Base-by-base conservation (phyloP, 2,329 filamentous ascomycete species). In the Trematosphaeria pertusa region DNA sequence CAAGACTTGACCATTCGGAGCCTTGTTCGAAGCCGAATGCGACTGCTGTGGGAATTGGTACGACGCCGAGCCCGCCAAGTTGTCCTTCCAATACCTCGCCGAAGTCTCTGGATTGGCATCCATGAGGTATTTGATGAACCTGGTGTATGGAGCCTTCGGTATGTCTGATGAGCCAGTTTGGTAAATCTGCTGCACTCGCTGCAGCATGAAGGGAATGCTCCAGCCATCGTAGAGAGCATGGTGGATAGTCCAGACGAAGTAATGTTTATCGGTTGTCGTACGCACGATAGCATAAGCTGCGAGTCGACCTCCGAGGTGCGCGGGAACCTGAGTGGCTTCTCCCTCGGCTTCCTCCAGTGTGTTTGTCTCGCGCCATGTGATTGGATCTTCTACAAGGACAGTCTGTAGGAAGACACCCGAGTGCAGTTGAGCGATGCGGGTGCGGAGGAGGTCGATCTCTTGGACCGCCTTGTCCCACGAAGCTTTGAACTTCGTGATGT, bases 381-480 rank as follows among this genome's bases (percentile, higher is more conserved):
- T 59, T 5, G 58, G 51, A 32, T 68, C 60, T 14, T 69, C 56
- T 5, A 39, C 50, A 7, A 70, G 43, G 6, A 70, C 66, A 12
- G 50, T 54, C 36, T 71, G 68, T 8, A 69, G 5, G 11, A 67
- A 65, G 0, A 34, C 11, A n/a, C 62, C 62, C 8, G 64, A 62
- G 26, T 58, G 50, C 1, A 62, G 52, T 33, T 69, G 62, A 7
- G 61, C 50, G 22, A 70, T 56, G 7, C 78, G 72, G 18, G 79
- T 81, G 9, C 79, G 72, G 9, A 81, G 65, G 14, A 81, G 78
- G 21, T 77, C 74, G 19, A 75, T 62, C 26, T 76, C 73, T 6
- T 72, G 56, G 2, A 79, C 71, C 3, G 73, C 68, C 10, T 67
- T 65, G 37, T 78, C 71, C 77, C 78, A 81, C 1, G 78, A 71